Evolutionary conservation across 2,329 filamentous ascomycete genomes (phyloP).

Genomic region (Hypoxylon rubiginosum): DNA sequence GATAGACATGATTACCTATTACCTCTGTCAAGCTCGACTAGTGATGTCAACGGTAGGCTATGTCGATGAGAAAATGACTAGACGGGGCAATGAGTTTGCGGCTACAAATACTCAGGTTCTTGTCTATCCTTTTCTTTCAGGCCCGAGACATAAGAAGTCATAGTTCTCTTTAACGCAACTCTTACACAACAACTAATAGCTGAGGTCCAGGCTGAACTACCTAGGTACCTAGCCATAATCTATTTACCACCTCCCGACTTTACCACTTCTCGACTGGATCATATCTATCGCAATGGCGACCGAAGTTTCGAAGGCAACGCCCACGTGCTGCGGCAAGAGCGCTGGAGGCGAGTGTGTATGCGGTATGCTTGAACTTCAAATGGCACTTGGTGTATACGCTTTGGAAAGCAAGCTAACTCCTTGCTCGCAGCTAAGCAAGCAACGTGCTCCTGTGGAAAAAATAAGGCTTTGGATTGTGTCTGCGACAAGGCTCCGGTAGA

Average conservation of each 20-base stretch:
- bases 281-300: slow-evolving; percentile 50
- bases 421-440: slow-evolving; percentile 68
- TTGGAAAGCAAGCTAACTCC: slow-evolving; percentile 12
- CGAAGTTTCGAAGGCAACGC: slow-evolving; percentile 52
- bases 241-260: background rate
- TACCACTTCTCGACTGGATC: slow-evolving; percentile 17
- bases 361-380: slow-evolving; percentile 60
- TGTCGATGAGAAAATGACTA: background rate
- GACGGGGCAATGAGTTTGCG: background rate
- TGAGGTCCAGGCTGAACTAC: background rate
- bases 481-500: slow-evolving; percentile 83
- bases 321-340: slow-evolving; percentile 70
- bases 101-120: slow-evolving; percentile 22
- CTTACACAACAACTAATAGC: background rate
- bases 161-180: background rate
- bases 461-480: slow-evolving; percentile 86
- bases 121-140: slow-evolving; percentile 5
- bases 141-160: slow-evolving; percentile 1
- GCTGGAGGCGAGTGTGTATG: slow-evolving; percentile 65
- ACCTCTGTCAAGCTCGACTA: slow-evolving; percentile 10
- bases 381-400: slow-evolving; percentile 9
- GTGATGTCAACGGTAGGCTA: slow-evolving; percentile 36
- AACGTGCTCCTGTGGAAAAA: slow-evolving; percentile 90
- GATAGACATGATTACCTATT: slow-evolving; percentile 38
- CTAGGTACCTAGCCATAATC: background rate